Conservation (phyloP, 306 rosid genomes). For the Hippophae gyantsensis region DNA sequence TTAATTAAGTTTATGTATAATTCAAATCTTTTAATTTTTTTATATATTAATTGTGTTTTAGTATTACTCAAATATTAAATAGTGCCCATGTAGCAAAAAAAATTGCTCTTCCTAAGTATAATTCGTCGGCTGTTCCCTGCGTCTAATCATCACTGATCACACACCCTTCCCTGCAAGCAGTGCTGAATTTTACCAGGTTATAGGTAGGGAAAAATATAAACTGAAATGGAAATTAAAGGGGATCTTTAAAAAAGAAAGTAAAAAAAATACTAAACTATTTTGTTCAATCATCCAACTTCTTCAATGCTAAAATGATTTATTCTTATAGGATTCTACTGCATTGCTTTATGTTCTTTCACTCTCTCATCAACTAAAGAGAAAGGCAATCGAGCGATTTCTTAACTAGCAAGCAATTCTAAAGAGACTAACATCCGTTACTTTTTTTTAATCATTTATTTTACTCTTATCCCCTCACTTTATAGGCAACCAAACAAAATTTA, state of each 20-base stretch:
- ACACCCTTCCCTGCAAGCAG: too few species aligned
- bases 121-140: too few species aligned
- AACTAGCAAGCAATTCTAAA: not conserved
- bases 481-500: not conserved
- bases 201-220: too few species aligned
- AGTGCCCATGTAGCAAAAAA: too few species aligned
- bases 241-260: not conserved
- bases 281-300: not conserved
- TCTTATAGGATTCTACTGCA: not conserved
- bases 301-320: constrained; percentile 2
- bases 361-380: constrained; percentile 8
- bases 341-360: constrained; percentile 1
- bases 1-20: too few species aligned
- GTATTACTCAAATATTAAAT: too few species aligned
- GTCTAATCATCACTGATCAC: too few species aligned
- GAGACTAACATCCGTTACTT: not conserved
- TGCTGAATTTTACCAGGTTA: too few species aligned
- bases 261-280: not conserved
- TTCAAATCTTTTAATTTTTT: too few species aligned
- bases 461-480: not conserved
- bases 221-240: too few species aligned
- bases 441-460: not conserved
- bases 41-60: too few species aligned
- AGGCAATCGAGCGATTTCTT: not conserved
- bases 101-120: too few species aligned